These are phyloP conservation scores for Gonapodya sp. DNA, from an alignment of 192 early-diverging fungal genomes.

Conservation along the genomic window DNA sequence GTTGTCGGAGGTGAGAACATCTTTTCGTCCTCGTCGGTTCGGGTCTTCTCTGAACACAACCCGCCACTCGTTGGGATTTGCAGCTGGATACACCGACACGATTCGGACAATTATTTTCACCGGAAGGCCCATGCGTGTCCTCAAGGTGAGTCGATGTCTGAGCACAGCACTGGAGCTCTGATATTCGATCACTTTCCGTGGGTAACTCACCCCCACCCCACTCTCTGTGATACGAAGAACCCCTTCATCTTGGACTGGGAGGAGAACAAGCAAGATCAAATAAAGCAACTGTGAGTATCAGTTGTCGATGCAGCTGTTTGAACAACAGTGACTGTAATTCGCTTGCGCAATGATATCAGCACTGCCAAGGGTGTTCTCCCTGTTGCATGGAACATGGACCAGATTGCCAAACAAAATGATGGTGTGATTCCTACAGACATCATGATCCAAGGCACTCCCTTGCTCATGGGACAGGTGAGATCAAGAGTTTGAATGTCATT, in stretches of 20 bases:
- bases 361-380: constrained; percentile 4
- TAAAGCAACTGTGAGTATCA: constrained; percentile 5
- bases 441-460: constrained; percentile 14
- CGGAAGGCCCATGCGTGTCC: constrained; percentile 27
- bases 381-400: not conserved
- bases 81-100: constrained; percentile 22
- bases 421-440: not conserved
- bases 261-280: not conserved
- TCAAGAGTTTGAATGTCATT: too few species aligned
- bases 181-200: too few species aligned
- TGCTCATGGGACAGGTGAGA: constrained; percentile 4
- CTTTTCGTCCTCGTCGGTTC: not conserved
- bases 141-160: constrained; percentile 21
- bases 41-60: not conserved
- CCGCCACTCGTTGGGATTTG: not conserved
- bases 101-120: constrained; percentile 33
- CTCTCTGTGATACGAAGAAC: not conserved
- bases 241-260: constrained; percentile 7
- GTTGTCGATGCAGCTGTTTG: not conserved
- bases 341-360: not conserved
- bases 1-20: constrained; percentile 20
- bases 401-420: not conserved
- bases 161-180: not conserved
- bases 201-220: not conserved
- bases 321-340: too few species aligned